Percentiles rank a stretch among this genome's conserved stretches.
phyloP scores from a whole-genome alignment of 2,329 filamentous ascomycete genomes.

The Aspergillus pseudonomiae region DNA sequence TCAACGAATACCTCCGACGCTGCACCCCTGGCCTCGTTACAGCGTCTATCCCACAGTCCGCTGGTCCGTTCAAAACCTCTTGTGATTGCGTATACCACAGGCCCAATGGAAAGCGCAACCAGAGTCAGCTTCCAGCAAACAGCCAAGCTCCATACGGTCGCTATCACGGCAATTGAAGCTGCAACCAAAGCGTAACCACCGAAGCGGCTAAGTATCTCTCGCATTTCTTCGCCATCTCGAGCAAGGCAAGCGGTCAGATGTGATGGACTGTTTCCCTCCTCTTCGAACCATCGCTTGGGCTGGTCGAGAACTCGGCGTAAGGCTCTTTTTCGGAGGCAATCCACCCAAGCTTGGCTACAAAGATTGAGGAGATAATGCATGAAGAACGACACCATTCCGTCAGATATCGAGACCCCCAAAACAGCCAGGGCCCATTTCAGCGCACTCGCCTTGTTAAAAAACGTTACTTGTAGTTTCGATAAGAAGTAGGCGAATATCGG shows the following conservation, averaged over 20 bases:
- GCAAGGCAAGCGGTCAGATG: conserved; percentile 74
- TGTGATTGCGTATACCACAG: conserved; percentile 68
- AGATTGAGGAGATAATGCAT: conserved; percentile 73
- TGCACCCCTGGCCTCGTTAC: conserved; percentile 64
- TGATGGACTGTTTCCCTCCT: conserved; percentile 64
- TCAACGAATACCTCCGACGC: conserved; percentile 70
- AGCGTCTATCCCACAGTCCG: conserved; percentile 71
- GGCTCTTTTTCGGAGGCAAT: conserved; percentile 68
- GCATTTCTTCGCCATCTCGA: conserved; percentile 82
- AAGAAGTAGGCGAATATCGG: conserved; percentile 78
- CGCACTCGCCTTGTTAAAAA: conserved; percentile 61
- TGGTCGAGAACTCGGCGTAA: conserved; percentile 73
- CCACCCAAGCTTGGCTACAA: conserved; percentile 75
- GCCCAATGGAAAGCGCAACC: conserved; percentile 70
- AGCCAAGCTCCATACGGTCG: conserved; percentile 72
- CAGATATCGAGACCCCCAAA: conserved; percentile 66
- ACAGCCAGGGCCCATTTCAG: conserved; percentile 72
- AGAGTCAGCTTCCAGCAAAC: conserved; percentile 81
- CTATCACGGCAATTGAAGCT: conserved; percentile 66
- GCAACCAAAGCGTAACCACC: conserved; percentile 70
- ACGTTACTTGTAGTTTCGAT: conserved; percentile 70
- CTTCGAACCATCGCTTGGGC: conserved; percentile 77
- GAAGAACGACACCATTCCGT: conserved; percentile 66
- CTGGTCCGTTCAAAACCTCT: conserved; percentile 67
- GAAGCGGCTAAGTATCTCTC: conserved; percentile 79